Evolutionary conservation across 345 rosid genomes (phyloP).

Genomic region (Moricandia moricandioides): DNA sequence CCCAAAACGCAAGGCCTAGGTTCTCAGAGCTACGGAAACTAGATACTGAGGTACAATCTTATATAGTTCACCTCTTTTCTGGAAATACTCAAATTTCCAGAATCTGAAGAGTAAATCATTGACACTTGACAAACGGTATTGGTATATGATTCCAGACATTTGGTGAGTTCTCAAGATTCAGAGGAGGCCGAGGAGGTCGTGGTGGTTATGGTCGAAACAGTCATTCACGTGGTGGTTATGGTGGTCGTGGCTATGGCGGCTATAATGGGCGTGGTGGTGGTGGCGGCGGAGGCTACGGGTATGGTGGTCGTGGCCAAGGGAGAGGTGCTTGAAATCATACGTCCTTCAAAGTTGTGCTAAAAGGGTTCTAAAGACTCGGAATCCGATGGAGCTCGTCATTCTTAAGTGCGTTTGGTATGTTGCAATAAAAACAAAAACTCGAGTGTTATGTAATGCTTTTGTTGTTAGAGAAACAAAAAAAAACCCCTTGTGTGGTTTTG

Average conservation of each 20-base stretch:
- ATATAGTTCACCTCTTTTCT: not conserved
- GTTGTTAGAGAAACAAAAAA: constrained; percentile 13
- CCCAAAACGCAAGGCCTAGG: constrained; percentile 65
- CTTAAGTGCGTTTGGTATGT: constrained; percentile 11
- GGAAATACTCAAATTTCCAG: not conserved
- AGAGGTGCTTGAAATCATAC: constrained; percentile 22
- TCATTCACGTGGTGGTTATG: constrained; percentile 43
- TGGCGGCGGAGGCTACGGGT: constrained; percentile 31
- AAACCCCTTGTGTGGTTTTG: constrained; percentile 16
- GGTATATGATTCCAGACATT: constrained; percentile 50
- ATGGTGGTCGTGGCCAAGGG: constrained; percentile 36
- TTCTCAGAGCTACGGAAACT: constrained; percentile 84
- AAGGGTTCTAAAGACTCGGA: not conserved
- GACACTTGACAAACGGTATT: constrained; percentile 3
- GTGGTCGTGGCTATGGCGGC: constrained; percentile 38
- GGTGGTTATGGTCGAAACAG: constrained; percentile 39
- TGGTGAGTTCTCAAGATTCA: constrained; percentile 60
- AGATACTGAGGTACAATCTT: constrained; percentile 72
- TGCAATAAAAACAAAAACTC: constrained; percentile 24
- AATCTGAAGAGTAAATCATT: not conserved
- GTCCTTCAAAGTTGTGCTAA: not conserved
- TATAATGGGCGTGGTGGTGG: constrained; percentile 49
- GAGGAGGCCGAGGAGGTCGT: constrained; percentile 38
- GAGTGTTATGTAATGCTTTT: constrained; percentile 18
- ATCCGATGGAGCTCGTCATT: not conserved